Evolutionary conservation across 768 basidiomycete species (phyloP), one percentile per base, ranked within the genome.

Genomic region (Tephrocybe sp.): DNA sequence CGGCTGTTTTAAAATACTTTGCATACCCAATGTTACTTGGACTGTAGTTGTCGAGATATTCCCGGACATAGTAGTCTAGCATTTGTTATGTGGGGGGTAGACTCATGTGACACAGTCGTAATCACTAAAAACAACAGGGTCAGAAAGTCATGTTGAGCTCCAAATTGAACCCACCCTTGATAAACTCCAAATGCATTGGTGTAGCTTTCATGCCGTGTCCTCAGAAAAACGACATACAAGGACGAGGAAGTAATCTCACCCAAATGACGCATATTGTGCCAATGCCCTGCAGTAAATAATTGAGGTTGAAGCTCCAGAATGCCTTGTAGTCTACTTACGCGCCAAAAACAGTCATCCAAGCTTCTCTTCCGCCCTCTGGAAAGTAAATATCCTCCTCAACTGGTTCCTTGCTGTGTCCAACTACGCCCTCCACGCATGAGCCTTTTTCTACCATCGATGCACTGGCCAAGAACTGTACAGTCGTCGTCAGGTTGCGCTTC

Each of bases 41-140:
- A 15, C 38, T 52, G 19, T 59, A 53, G 9, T 55, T 46, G 18
- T 47, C 53, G 8, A 66, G 53, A 45, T 61, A 63, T 13, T 60
- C 52, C 27, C 63, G 58, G 3, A 61, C 60, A 31, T 64, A 66
- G 41, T 57, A 64, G 43, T 64, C 65, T 63, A 42, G n/a, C n/a
- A n/a, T n/a, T n/a, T n/a, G n/a, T n/a, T n/a, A n/a, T n/a, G n/a
- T n/a, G n/a, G n/a, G n/a, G n/a, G n/a, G n/a, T n/a, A n/a, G n/a
- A n/a, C n/a, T n/a, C n/a, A n/a, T n/a, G n/a, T n/a, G n/a, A n/a
- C n/a, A n/a, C n/a, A 5, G 38, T 26, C 12, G 30, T 41, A 11
- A 36, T 22, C 21, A 11, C 12, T 32, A 11, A 30, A 12, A 8
- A 18, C 16, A 18, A 18, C 28, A 28, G 4, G 4, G 13, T 9